Evolutionary conservation across 1,284 basidiomycete genomes (phyloP), one percentile per base, ranked within the genome.

Genomic region (Entoloma clypeatum): DNA sequence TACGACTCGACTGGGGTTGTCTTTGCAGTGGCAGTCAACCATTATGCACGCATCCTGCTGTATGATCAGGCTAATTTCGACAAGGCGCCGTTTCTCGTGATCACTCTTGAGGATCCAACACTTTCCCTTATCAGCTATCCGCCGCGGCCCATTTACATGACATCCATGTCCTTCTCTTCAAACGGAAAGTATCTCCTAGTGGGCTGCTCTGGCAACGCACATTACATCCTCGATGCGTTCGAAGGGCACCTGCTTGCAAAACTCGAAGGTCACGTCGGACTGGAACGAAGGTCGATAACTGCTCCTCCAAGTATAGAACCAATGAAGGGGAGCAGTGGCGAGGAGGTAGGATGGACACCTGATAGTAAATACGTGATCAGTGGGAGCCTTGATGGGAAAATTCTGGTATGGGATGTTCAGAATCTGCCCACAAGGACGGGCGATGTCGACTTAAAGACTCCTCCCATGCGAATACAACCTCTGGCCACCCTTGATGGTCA

Each of bases 51-150:
- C 13, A 87, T 97, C 45, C 72, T 93, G 48, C 68, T 97, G 24
- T 99, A 97, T 60, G 94, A 94, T 60, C 77, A 84, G 41, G 79
- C 81, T 17, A 86, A 92, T 51, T 93, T 86, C 55, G 93, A 98
- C 71, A 88, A 90, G 68, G 83, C 82, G 8, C 94, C 96, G 0
- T 99, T 99, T 69, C 71, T 84, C 40, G 81, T 76, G 32, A 82
- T 92, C 46, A 76, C 78, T 1, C 74, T 99, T 17, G 80, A 90
- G 48, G 93, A 97, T 58, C 79, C 83, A 1, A 79, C 83, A 2
- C 70, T 94, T 5, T 63, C 74, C 11, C 72, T 75, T 33, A 76
- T 88, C 36, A 82, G 80, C 43, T 87, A 80, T 55, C 92, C 92
- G 13, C 90, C 92, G 10, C 80, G 91, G n/a, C 77, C 80, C 13